Percentiles rank a stretch among this genome's conserved stretches.
Conservation (phyloP, 2,329 filamentous ascomycete species). For the Macroventuria anomochaeta region DNA sequence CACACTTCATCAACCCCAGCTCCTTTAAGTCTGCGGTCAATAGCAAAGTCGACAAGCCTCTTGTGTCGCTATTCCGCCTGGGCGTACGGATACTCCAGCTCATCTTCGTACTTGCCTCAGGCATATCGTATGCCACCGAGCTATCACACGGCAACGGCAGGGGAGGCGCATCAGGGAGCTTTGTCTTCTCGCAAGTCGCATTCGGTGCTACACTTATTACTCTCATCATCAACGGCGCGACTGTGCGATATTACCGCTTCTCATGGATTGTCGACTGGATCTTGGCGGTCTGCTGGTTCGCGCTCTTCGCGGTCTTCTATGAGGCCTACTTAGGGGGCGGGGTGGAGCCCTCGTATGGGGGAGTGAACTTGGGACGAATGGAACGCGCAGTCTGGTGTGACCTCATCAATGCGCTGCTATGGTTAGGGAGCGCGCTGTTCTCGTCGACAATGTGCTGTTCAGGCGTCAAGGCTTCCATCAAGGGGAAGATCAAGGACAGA, state of each 20-base stretch:
- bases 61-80: slow-evolving; percentile 29
- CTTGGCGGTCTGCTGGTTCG: slow-evolving; percentile 31
- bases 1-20: slow-evolving; percentile 23
- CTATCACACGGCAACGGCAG: slow-evolving; percentile 14
- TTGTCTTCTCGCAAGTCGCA: slow-evolving; percentile 30
- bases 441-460: slow-evolving; percentile 36
- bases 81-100: slow-evolving; percentile 31
- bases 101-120: slow-evolving; percentile 32
- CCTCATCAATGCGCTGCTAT: slow-evolving; percentile 32
- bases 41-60: slow-evolving; percentile 25
- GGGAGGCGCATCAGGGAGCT: slow-evolving; percentile 12
- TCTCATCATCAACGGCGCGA: slow-evolving; percentile 26
- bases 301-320: slow-evolving; percentile 31
- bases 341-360: slow-evolving; percentile 11
- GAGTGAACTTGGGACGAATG: slow-evolving; percentile 25
- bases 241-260: slow-evolving; percentile 30
- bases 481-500: slow-evolving; percentile 20
- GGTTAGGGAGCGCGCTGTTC: slow-evolving; percentile 32
- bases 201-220: slow-evolving; percentile 26
- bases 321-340: slow-evolving; percentile 15
- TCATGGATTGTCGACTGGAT: slow-evolving; percentile 31
- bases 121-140: slow-evolving; percentile 35
- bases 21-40: slow-evolving; percentile 31
- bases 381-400: slow-evolving; percentile 32
- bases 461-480: slow-evolving; percentile 26